A percentile compares a stretch with the other conserved stretches of the same genome.
phyloP scores from a whole-genome alignment of 73 alveolate genomes.

The Paramecium bursaria region DNA sequence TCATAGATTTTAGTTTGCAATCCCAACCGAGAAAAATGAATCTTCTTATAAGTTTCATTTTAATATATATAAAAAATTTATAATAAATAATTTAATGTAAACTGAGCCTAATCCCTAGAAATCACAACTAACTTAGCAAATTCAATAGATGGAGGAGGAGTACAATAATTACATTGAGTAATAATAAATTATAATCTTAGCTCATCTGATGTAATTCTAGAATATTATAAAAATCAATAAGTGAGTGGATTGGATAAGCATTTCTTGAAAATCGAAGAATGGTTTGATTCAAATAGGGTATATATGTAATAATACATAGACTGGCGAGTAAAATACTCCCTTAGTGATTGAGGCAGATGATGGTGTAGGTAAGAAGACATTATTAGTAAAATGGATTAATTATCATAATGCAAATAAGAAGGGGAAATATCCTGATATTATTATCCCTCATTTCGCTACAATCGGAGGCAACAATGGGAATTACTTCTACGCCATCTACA shows the following conservation, averaged over 20 bases:
- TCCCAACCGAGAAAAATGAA: too few relatives aligned
- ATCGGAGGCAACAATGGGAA: slow-evolving; percentile 73
- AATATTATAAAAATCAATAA: slow-evolving; percentile 54
- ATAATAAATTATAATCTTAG: background rate
- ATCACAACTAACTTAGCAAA: background rate
- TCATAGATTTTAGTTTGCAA: too few relatives aligned
- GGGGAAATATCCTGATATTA: slow-evolving; percentile 66
- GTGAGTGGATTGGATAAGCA: slow-evolving; percentile 68
- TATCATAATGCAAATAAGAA: slow-evolving; percentile 69
- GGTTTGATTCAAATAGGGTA: slow-evolving; percentile 57
- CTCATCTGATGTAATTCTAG: slow-evolving; percentile 69
- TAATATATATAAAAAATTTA: too few relatives aligned
- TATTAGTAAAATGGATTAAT: slow-evolving; percentile 75
- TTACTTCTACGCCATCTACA: slow-evolving; percentile 71
- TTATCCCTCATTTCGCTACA: slow-evolving; percentile 70
- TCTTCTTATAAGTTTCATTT: too few relatives aligned
- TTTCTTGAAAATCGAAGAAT: slow-evolving; percentile 68
- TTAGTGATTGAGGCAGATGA: slow-evolving; percentile 80
- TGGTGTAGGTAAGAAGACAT: slow-evolving; percentile 79
- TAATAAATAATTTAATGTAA: too few relatives aligned
- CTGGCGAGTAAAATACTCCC: slow-evolving; percentile 64
- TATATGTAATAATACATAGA: background rate
- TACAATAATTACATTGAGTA: slow-evolving; percentile 59
- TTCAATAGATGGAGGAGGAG: slow-evolving; percentile 8
- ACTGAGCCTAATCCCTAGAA: too few relatives aligned